Conservation (phyloP, 2,329 filamentous ascomycete genomes). For the Canariomyces notabilis region DNA sequence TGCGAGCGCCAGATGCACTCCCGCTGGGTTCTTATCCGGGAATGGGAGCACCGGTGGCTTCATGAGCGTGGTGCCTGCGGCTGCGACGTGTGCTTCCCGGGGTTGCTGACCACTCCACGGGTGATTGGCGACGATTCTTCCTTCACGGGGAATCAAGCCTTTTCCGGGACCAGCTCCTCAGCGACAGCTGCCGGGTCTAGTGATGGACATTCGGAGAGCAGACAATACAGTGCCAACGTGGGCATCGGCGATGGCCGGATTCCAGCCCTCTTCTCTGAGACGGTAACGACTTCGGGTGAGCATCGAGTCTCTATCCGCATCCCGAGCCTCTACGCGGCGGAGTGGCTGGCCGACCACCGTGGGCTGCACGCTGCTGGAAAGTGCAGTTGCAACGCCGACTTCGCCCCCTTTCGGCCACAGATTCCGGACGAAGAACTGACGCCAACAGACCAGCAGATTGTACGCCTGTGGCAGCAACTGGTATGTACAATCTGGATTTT, state of each 20-base stretch:
- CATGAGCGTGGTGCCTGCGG: conserved; percentile 40
- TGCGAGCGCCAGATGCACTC: conserved; percentile 37
- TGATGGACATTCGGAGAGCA: background rate
- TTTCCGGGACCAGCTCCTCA: too few relatives aligned
- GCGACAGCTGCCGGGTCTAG: background rate
- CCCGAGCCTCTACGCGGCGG: conserved; percentile 35
- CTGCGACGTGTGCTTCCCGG: conserved; percentile 36
- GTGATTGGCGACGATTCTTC: conserved; percentile 15
- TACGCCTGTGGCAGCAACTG: conserved; percentile 8
- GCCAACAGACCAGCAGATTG: background rate
- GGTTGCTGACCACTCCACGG: conserved; percentile 31
- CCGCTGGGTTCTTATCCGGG: conserved; percentile 36
- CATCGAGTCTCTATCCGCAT: conserved; percentile 30
- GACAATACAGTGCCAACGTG: background rate
- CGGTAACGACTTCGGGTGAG: conserved; percentile 11
- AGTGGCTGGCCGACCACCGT: conserved; percentile 38
- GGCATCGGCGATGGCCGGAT: conserved; percentile 1
- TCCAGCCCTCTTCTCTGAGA: conserved; percentile 13
- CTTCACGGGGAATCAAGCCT: too few relatives aligned
- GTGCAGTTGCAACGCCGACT: conserved; percentile 33
- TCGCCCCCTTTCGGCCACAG: conserved; percentile 28
- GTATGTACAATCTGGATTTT: background rate
- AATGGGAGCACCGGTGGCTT: conserved; percentile 41
- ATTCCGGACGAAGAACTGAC: conserved; percentile 14
- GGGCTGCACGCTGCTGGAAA: conserved; percentile 31